These are phyloP conservation scores for Entelexis sorbosivorans DNA, from an alignment of 1,139 yeast species.

Conservation along the genomic window DNA sequence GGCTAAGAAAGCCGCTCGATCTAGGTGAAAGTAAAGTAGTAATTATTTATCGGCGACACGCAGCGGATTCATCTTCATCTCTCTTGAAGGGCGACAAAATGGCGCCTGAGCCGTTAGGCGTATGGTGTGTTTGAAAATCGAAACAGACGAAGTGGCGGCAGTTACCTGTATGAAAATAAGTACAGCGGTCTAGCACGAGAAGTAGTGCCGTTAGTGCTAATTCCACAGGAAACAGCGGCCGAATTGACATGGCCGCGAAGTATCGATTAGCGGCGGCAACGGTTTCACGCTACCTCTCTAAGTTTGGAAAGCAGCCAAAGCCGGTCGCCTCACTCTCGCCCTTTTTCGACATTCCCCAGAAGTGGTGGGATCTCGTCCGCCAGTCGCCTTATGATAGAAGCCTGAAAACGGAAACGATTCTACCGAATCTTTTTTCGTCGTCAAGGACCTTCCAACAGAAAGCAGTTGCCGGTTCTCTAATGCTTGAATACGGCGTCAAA, in stretches of 20 bases:
- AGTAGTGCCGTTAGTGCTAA: too few species aligned
- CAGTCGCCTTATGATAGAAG: not conserved
- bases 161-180: too few species aligned
- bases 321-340: not conserved
- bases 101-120: too few species aligned
- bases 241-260: not conserved
- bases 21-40: not conserved
- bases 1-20: slow-evolving; percentile 22
- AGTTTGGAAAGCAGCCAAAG: not conserved
- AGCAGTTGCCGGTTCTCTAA: slow-evolving; percentile 2
- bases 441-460: not conserved
- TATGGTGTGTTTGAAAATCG: too few species aligned
- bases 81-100: too few species aligned
- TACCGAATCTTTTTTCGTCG: not conserved
- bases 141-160: too few species aligned
- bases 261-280: slow-evolving; percentile 1
- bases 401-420: not conserved
- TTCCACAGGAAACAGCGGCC: too few species aligned
- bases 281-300: slow-evolving; percentile 3
- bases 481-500: slow-evolving; percentile 2
- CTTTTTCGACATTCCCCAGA: not conserved
- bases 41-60: not conserved
- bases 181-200: too few species aligned
- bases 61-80: too few species aligned
- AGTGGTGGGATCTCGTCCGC: not conserved